Evolutionary conservation across 805 yeast species (phyloP).

Genomic region (Saturnispora bothae): DNA sequence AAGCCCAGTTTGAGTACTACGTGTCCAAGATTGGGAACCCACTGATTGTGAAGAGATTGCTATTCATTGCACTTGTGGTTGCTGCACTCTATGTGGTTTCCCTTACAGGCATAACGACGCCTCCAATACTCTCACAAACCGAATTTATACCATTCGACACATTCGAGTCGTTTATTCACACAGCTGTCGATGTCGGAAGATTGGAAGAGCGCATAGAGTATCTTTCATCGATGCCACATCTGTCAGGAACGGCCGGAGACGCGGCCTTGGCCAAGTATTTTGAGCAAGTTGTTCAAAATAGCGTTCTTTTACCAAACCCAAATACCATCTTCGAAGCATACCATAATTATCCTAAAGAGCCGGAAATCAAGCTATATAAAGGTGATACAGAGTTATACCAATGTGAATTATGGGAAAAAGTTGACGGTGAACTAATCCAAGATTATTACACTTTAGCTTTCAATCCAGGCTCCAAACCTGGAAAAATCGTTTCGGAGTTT

Average conservation of each 20-base stretch:
- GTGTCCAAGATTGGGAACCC: constrained; percentile 76
- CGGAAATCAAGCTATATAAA: constrained; percentile 23
- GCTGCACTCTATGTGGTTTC: constrained; percentile 46
- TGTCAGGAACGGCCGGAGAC: constrained; percentile 85
- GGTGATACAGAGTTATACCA: constrained; percentile 15
- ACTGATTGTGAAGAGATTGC: constrained; percentile 62
- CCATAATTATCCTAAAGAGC: constrained; percentile 49
- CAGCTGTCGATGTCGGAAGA: constrained; percentile 42
- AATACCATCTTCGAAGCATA: constrained; percentile 43
- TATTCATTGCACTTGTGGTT: constrained; percentile 62
- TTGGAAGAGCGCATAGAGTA: constrained; percentile 63
- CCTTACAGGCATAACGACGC: constrained; percentile 44
- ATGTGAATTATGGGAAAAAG: constrained; percentile 13
- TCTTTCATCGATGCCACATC: constrained; percentile 71
- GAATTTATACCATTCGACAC: constrained; percentile 52
- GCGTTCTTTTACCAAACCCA: constrained; percentile 44
- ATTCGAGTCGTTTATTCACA: constrained; percentile 38
- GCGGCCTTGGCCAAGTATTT: constrained; percentile 59
- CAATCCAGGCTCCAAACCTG: constrained; percentile 59
- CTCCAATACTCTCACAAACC: constrained; percentile 34
- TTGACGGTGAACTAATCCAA: constrained; percentile 7
- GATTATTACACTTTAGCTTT: constrained; percentile 33
- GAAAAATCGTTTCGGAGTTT: constrained; percentile 41
- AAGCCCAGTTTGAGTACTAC: constrained; percentile 41
- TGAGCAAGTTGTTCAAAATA: constrained; percentile 43